These are phyloP conservation scores for Gomphus bonarii DNA, from an alignment of 1,284 basidiomycete genomes.

Conservation along the genomic window DNA sequence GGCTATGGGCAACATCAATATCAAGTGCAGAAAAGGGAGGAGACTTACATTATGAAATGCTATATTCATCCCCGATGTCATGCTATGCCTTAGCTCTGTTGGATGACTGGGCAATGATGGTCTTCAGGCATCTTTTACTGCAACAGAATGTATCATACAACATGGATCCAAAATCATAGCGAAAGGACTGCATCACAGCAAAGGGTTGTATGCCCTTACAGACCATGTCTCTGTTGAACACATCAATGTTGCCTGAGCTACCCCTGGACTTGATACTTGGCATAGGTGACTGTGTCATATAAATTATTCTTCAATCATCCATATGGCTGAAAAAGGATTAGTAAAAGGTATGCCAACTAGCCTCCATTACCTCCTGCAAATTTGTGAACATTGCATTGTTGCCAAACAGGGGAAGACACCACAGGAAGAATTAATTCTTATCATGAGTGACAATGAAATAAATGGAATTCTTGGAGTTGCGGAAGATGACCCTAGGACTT, in stretches of 20 bases:
- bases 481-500: neutral
- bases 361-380: neutral
- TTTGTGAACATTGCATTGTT: constrained; percentile 12
- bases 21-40: constrained; percentile 16
- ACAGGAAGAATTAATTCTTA: neutral
- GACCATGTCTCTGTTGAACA: neutral
- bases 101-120: neutral
- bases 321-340: constrained; percentile 19
- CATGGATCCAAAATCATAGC: neutral
- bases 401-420: constrained; percentile 14
- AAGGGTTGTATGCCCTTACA: neutral
- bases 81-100: neutral
- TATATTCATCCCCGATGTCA: neutral
- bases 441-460: too few relatives aligned
- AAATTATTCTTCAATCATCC: constrained; percentile 18
- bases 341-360: constrained; percentile 21
- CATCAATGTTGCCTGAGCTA: neutral
- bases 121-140: neutral
- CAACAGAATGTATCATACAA: neutral
- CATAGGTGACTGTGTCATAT: constrained; percentile 25
- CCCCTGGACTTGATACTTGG: constrained; percentile 17
- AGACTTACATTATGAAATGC: neutral
- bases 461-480: neutral
- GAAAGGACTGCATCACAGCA: neutral
- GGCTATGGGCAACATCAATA: constrained; percentile 22